These are phyloP conservation scores for Truncatella angustata DNA, from an alignment of 2,329 filamentous ascomycete genomes.

Conservation along the genomic window DNA sequence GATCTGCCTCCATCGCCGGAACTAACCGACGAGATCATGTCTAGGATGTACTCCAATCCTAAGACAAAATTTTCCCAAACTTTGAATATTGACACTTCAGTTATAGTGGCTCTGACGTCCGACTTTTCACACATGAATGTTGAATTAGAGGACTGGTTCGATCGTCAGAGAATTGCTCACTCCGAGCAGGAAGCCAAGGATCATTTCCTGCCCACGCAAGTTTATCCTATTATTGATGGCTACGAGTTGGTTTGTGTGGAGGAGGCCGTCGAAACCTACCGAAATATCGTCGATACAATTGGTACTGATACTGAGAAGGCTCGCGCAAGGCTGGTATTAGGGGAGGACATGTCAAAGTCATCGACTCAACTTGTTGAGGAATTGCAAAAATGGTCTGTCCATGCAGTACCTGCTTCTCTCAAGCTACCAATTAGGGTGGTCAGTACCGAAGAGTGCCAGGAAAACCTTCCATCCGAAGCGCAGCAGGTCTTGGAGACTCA, in stretches of 20 bases:
- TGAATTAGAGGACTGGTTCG: constrained; percentile 38
- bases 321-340: constrained; percentile 59
- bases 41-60: constrained; percentile 26
- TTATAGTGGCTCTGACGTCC: constrained; percentile 70
- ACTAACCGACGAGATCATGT: constrained; percentile 20
- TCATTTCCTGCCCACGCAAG: constrained; percentile 53
- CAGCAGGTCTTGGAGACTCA: constrained; percentile 36
- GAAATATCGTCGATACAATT: constrained; percentile 63
- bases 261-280: constrained; percentile 64
- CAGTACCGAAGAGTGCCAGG: constrained; percentile 30
- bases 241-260: constrained; percentile 63
- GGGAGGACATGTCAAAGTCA: constrained; percentile 19
- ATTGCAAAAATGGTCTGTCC: constrained; percentile 34
- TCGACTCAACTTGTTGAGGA: constrained; percentile 22
- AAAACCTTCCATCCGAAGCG: constrained; percentile 23
- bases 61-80: constrained; percentile 20
- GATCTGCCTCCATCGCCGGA: constrained; percentile 16
- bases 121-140: constrained; percentile 63
- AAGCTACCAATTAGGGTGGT: constrained; percentile 58
- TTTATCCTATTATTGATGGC: constrained; percentile 60
- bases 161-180: constrained; percentile 60
- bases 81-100: constrained; percentile 65
- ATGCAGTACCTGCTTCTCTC: constrained; percentile 35
- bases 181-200: constrained; percentile 62
- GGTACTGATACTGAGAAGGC: constrained; percentile 59